Base-by-base conservation (phyloP, 2,329 filamentous ascomycete species). In the Cryphonectria parasitica region DNA sequence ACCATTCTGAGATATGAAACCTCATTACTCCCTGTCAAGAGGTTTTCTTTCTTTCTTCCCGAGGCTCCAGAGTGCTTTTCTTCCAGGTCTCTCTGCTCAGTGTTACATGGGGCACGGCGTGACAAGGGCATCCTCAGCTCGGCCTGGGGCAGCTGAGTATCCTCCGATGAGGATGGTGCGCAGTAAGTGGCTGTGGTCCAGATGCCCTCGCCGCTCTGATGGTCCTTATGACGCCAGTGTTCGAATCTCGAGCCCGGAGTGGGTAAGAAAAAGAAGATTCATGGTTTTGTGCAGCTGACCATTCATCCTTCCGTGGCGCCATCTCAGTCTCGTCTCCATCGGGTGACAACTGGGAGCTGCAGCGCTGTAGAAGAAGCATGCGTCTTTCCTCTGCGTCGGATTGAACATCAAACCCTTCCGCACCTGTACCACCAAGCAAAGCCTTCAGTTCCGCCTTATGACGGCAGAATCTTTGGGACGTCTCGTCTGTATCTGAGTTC, bases 391-490 rank as follows among this genome's bases (percentile, higher is more conserved):
- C 11, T 2, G 15, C 6, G 11, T 25, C 58, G 22, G 56, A 28
- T 60, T 49, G n/a, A n/a, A 43, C 43, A 36, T n/a, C 70, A 39
- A 6, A 31, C 41, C 34, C 41, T 68, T 66, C 66, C 65, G 68
- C 71, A 7, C 68, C 22, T 63, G 71, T 70, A 25, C 62, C 36
- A 66, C 71, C 69, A 36, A 60, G 15, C 34, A 56, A 39, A 52
- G 25, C 52, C 63, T 45, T 43, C 52, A 52, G 54, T 72, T 69
- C 70, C 70, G 70, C 67, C 52, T 22, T 45, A 43, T 62, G 63
- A 69, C 67, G 34, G 36, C 63, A 54, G 45, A 11, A 3, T 22
- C 45, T 34, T 31, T n/a, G 22, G 36, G 39, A 60, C 43, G 45
- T 28, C 28, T 68, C 68, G 66, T 68, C 61, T 19, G 17, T 62